Conservation (phyloP, 345 rosid genomes). For the Eucalyptus cladocalyx region DNA sequence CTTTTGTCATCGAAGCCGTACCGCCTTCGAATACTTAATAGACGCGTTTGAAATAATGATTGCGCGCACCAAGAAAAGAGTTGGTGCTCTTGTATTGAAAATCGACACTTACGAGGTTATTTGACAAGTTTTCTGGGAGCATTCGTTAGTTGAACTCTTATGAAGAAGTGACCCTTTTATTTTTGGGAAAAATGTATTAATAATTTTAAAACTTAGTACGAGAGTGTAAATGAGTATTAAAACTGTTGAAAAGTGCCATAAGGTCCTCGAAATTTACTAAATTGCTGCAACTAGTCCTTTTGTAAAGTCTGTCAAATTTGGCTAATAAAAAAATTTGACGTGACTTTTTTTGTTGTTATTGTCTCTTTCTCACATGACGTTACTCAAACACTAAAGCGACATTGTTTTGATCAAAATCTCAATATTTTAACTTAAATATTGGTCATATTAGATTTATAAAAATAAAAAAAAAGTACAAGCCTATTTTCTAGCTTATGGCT, state of each 20-base stretch:
- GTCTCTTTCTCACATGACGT: neutral
- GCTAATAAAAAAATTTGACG: fast-evolving
- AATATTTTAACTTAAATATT: no score
- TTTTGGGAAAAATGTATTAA: neutral
- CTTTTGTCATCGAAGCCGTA: neutral
- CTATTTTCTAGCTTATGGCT: neutral
- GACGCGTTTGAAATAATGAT: neutral
- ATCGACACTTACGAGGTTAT: neutral
- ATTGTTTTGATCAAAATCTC: no score
- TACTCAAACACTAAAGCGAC: no score
- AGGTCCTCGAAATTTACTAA: neutral
- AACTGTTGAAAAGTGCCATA: neutral
- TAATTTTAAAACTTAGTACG: neutral
- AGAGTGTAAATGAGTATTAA: neutral
- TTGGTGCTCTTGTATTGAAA: neutral
- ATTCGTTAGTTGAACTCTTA: neutral
- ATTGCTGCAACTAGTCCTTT: fast-evolving
- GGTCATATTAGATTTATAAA: no score
- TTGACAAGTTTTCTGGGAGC: neutral
- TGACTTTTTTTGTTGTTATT: no score
- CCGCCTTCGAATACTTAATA: neutral
- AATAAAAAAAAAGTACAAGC: no score
- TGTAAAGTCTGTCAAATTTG: neutral
- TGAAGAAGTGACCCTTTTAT: neutral
- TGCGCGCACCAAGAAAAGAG: neutral